A percentile compares a stretch with the other conserved stretches of the same genome.
phyloP scores from a whole-genome alignment of 306 rosid genomes.

The Lagenaria siceraria region DNA sequence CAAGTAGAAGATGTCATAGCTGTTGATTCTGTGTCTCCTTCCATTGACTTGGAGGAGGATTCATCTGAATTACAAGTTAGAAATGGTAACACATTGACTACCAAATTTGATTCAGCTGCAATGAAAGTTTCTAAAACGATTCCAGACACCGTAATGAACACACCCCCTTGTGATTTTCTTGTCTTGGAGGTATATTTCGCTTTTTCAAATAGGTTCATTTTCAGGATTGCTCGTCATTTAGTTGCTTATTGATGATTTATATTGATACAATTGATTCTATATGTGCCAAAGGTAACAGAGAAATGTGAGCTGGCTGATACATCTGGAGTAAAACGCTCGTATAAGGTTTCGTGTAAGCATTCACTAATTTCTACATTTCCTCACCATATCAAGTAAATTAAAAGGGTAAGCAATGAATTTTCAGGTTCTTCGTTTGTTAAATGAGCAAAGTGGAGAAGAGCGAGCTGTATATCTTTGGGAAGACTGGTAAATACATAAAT shows the following conservation, averaged over 20 bases:
- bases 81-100: conserved; percentile 15
- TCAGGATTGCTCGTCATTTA: background rate
- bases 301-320: conserved; percentile 31
- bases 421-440: conserved; percentile 79
- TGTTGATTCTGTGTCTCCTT: conserved; percentile 32
- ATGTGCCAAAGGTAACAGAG: conserved; percentile 53
- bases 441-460: conserved; percentile 74
- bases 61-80: conserved; percentile 27
- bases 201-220: background rate
- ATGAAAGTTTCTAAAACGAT: conserved; percentile 13
- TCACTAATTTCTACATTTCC: conserved; percentile 1
- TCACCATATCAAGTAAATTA: conserved; percentile 9
- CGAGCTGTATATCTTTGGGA: conserved; percentile 44
- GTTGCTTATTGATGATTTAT: conserved; percentile 5
- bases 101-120: conserved; percentile 17
- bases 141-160: conserved; percentile 9
- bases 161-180: conserved; percentile 35
- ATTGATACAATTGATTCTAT: conserved; percentile 5
- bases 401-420: conserved; percentile 19
- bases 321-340: conserved; percentile 29
- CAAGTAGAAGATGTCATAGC: conserved; percentile 85
- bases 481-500: conserved; percentile 51
- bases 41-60: conserved; percentile 20
- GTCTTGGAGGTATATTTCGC: conserved; percentile 70
- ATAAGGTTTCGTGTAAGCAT: conserved; percentile 52